Evolutionary conservation across 129 eudicot genomes (phyloP).

Genomic region (Silybum marianum): DNA sequence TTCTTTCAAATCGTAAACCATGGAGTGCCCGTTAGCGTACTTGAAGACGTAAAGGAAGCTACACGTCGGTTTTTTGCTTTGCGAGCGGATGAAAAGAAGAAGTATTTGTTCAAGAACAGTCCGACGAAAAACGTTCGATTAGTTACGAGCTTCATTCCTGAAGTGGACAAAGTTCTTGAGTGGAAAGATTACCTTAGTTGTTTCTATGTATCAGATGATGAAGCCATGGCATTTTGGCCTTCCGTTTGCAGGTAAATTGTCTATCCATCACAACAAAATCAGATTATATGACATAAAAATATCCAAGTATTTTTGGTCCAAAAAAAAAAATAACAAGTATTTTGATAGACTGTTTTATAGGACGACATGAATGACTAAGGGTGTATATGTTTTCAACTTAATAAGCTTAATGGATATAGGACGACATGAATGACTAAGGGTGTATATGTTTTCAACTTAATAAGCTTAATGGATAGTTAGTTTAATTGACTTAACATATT

Average conservation of each 20-base stretch:
- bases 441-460: too few species aligned
- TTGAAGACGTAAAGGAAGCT: slow-evolving; percentile 56
- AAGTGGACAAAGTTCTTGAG: slow-evolving; percentile 53
- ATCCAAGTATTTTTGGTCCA: too few species aligned
- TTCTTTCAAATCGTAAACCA: slow-evolving; percentile 52
- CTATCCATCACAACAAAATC: background rate
- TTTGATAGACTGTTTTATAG: background rate
- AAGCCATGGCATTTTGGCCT: slow-evolving; percentile 48
- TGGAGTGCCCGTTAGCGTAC: slow-evolving; percentile 50
- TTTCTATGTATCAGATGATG: slow-evolving; percentile 37
- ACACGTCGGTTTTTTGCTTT: slow-evolving; percentile 46
- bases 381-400: too few species aligned
- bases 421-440: too few species aligned
- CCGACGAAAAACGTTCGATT: slow-evolving; percentile 41
- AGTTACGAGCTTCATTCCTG: slow-evolving; percentile 52
- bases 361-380: background rate
- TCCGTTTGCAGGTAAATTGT: slow-evolving; percentile 33
- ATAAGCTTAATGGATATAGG: too few species aligned
- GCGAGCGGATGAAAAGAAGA: slow-evolving; percentile 58
- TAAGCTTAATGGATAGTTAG: too few species aligned
- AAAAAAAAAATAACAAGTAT: too few species aligned
- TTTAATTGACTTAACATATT: too few species aligned
- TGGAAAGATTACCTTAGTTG: slow-evolving; percentile 42
- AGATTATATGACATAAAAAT: background rate
- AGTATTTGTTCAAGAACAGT: slow-evolving; percentile 45